Evolutionary conservation across 768 basidiomycete genomes (phyloP), one percentile per base, ranked within the genome.

Genomic region (Udeniomyces megalosporus): DNA sequence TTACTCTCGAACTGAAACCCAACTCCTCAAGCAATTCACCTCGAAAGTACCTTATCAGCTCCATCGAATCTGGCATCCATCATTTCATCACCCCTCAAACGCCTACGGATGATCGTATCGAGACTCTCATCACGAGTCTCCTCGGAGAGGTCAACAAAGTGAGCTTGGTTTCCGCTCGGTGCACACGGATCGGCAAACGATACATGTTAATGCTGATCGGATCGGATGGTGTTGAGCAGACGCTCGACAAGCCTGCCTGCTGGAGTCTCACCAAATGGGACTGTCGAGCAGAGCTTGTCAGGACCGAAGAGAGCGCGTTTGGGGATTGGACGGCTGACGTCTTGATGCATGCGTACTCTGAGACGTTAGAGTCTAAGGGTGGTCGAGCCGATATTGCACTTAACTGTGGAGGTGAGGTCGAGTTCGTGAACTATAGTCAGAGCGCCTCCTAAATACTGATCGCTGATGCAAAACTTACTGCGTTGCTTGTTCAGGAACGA

Each of bases 271-370:
- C 81, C 2, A 77, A 79, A 22, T 76, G 92, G 3, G 85, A 95
- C 69, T 77, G 87, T 22, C 78, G 84, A 31, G 88, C 86, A 2
- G 78, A 82, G n/a, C 73, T 81, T 11, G 82, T 92, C 61, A 81
- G 90, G 12, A 63, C 62, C 2, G 54, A 45, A 4, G 62, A 63
- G 50, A 58, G 55, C 31, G 55, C 62, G 1, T 15, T 74, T 28
- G 74, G 73, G 22, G 71, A 93, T 69, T 89, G 86, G 85, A 82
- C 91, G 66, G 84, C 88, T 1, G 90, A 93, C 71, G 80, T 91
- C 38, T 71, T 88, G 46, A 76, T 85, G 66, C 85, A 90, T 71
- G 81, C 86, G 0, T 95, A 72, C 65, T 70, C 71, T 15, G 72
- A 73, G 67, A 69, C 69, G 58, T 53, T 71, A 62, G 46, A 69